Percentiles rank a stretch among this genome's conserved stretches.
phyloP scores from a whole-genome alignment of 768 basidiomycete genomes.

The Calocybe gangraenosa region DNA sequence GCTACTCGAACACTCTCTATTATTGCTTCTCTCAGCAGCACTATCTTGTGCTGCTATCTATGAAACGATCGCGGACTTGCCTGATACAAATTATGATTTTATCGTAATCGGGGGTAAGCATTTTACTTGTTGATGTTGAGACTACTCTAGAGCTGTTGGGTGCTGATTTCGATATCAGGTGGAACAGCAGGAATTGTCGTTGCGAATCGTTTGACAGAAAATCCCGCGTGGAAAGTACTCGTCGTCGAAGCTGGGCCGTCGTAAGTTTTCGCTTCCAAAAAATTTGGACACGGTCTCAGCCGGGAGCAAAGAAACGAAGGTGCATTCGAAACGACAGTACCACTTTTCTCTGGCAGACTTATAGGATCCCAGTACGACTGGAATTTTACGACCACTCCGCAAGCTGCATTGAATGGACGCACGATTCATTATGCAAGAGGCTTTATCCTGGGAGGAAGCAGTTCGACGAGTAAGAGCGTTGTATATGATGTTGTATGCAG shows the following conservation, averaged over 20 bases:
- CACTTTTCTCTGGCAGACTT: conserved; percentile 8
- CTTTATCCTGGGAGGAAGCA: conserved; percentile 27
- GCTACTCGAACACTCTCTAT: neutral
- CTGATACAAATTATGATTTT: conserved; percentile 9
- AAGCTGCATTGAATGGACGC: conserved; percentile 9
- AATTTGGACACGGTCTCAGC: neutral
- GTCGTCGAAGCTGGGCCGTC: conserved; percentile 14
- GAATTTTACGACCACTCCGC: conserved; percentile 21
- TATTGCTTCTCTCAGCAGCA: neutral
- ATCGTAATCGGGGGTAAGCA: conserved; percentile 12
- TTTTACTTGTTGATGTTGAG: neutral
- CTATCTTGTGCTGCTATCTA: neutral
- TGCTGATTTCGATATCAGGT: conserved; percentile 2
- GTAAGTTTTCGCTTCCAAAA: conserved; percentile 3
- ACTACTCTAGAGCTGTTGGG: neutral
- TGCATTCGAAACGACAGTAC: conserved; percentile 11
- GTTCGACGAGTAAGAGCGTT: conserved; percentile 24
- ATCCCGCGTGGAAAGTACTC: conserved; percentile 4
- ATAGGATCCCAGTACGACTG: conserved; percentile 18
- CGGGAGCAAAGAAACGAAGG: conserved; percentile 10
- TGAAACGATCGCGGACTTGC: conserved; percentile 1
- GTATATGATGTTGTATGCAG: neutral
- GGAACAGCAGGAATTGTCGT: conserved; percentile 19
- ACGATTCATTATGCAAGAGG: conserved; percentile 18
- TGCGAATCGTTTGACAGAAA: conserved; percentile 15